Conservation (phyloP, 73 alveolate genomes). For the Paramecium pentaurelia region DNA sequence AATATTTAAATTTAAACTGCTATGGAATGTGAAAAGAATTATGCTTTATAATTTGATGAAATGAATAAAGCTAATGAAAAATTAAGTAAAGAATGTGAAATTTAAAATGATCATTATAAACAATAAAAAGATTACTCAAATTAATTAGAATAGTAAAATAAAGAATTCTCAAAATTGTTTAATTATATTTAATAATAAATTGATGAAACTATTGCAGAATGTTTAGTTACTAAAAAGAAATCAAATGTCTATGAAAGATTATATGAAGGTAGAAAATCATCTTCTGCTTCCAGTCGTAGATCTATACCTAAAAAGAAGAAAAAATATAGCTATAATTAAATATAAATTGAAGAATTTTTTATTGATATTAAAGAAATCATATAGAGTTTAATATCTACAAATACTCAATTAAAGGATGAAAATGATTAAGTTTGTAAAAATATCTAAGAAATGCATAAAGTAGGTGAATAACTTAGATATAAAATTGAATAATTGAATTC, state of each 20-base stretch:
- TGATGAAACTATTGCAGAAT: constrained; percentile 5
- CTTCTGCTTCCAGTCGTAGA: background rate
- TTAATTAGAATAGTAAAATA: background rate
- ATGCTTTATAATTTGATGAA: constrained; percentile 1
- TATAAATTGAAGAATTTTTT: constrained; percentile 32
- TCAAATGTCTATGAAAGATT: constrained; percentile 12
- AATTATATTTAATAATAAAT: background rate
- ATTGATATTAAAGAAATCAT: constrained; percentile 30
- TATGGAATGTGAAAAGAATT: constrained; percentile 18
- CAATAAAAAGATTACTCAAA: background rate
- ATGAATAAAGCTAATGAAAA: background rate
- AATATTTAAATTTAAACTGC: background rate
- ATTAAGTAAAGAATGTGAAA: background rate
- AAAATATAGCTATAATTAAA: background rate
- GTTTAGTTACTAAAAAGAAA: background rate
- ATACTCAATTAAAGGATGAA: constrained; percentile 19
- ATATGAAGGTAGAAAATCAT: constrained; percentile 38
- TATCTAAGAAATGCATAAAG: constrained; percentile 24
- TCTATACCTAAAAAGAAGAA: constrained; percentile 23
- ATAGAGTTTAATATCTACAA: background rate
- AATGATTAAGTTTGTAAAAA: constrained; percentile 10
- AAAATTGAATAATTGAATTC: constrained; percentile 35
- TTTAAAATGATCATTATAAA: background rate
- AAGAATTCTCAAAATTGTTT: background rate
- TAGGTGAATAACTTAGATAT: constrained; percentile 29